phyloP scores from a whole-genome alignment of 768 basidiomycete species.

The Trametes maxima region DNA sequence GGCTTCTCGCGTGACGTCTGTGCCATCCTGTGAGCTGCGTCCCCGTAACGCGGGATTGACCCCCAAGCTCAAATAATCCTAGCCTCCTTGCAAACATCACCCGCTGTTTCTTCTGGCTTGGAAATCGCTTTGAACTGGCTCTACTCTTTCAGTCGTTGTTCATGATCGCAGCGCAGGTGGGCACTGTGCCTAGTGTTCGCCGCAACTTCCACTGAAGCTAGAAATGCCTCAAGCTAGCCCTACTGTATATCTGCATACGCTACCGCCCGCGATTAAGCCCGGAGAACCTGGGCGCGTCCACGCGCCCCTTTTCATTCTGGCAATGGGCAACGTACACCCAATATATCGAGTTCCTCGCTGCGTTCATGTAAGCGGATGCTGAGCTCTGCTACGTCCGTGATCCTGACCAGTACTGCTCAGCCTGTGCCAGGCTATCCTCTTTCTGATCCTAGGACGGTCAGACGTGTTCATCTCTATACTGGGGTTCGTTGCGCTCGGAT shows the following conservation, averaged over 20 bases:
- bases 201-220: background rate
- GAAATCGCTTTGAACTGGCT: conserved; percentile 74
- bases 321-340: conserved; percentile 80
- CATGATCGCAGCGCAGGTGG: conserved; percentile 83
- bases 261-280: conserved; percentile 65
- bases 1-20: conserved; percentile 89
- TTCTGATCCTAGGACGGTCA: conserved; percentile 71
- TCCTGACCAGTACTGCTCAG: conserved; percentile 30
- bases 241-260: conserved; percentile 80
- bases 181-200: conserved; percentile 18
- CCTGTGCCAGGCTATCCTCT: conserved; percentile 70
- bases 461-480: conserved; percentile 60
- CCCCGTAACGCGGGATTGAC: no score
- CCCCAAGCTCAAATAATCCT: background rate
- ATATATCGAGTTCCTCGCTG: conserved; percentile 82
- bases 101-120: conserved; percentile 91
- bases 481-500: conserved; percentile 77
- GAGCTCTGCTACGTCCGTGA: background rate
- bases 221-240: conserved; percentile 53
- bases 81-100: conserved; percentile 85
- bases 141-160: conserved; percentile 80
- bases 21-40: conserved; percentile 65
- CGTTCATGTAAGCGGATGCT: conserved; percentile 58
- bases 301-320: conserved; percentile 79
- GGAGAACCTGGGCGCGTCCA: conserved; percentile 59